These are phyloP conservation scores for Aaosphaeria arxii DNA, from an alignment of 2,329 filamentous ascomycete species.

Conservation along the genomic window DNA sequence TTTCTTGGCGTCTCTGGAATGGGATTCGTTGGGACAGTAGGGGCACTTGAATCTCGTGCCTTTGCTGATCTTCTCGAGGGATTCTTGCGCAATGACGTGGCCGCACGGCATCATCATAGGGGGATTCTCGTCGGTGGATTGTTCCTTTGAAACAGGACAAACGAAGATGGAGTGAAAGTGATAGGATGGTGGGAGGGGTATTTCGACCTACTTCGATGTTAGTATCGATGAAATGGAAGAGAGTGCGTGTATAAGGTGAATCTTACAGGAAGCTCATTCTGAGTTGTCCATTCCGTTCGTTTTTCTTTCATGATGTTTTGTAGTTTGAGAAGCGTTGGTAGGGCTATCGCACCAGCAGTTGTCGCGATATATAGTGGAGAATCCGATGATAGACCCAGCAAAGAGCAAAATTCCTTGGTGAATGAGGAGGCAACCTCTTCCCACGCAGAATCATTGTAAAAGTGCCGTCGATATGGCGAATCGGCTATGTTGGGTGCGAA, in stretches of 20 bases:
- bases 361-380: conserved; percentile 90
- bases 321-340: conserved; percentile 86
- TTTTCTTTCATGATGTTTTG: conserved; percentile 84
- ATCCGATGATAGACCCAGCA: conserved; percentile 84
- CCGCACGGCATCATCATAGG: conserved; percentile 97
- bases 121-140: conserved; percentile 88
- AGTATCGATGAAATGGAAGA: not conserved
- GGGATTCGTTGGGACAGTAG: conserved; percentile 86
- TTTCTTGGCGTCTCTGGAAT: conserved; percentile 65
- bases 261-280: conserved; percentile 82
- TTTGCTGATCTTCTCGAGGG: conserved; percentile 75
- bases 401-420: conserved; percentile 88
- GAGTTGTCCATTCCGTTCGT: conserved; percentile 90
- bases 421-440: conserved; percentile 83
- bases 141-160: conserved; percentile 94
- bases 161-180: conserved; percentile 96
- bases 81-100: conserved; percentile 87
- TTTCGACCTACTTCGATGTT: conserved; percentile 53
- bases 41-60: conserved; percentile 87
- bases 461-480: conserved; percentile 78
- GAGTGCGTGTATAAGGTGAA: conserved; percentile 13
- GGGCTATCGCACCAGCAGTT: conserved; percentile 86
- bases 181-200: conserved; percentile 61
- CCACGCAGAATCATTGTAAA: conserved; percentile 74
- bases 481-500: conserved; percentile 70